Evolutionary conservation across 1,139 yeast species (phyloP), one percentile per base, ranked within the genome.

Genomic region (Pichia sp.): DNA sequence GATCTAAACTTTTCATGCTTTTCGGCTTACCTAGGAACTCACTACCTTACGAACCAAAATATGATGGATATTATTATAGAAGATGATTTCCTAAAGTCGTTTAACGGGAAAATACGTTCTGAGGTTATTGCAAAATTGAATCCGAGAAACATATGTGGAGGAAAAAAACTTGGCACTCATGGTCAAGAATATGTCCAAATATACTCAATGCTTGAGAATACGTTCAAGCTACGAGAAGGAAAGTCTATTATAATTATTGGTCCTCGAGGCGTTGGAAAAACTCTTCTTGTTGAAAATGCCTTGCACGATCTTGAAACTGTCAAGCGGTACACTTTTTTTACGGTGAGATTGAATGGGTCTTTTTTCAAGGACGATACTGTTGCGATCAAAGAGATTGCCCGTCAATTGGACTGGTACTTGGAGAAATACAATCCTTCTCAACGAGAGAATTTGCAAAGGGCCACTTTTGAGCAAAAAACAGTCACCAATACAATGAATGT

Each of bases 381-480:
- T 53, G 98, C 98, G 0, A 78, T 93, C 10, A 77, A 93, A 52
- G 95, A 90, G 61, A 87, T 93, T 55, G 96, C 96, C 0, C 75
- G 87, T 47, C 98, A 92, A 68, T 72, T 93, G 52, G 95, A 88
- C 61, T 64, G 72, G 56, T 75, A 75, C 48, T 52, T 67, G 17
- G 52, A 48, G 40, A 50, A 57, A 7, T 51, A 56, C 31, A 56
- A 58, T 58, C 57, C 59, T 14, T 49, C 46, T 4, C 53, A 52
- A 12, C 46, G 57, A 20, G 47, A 48, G 6, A 46, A 33, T 17
- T 41, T 57, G 36, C 51, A 53, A 7, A 27, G 49, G 14, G 49
- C 66, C 1, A 58, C 61, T 1, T 63, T 81, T 48, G 82, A 80
- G 60, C 73, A 75, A 55, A 74, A 75, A 55, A 73, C 81, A 10